Evolutionary conservation across 768 basidiomycete genomes (phyloP).

Genomic region (Mycena capillaripes): DNA sequence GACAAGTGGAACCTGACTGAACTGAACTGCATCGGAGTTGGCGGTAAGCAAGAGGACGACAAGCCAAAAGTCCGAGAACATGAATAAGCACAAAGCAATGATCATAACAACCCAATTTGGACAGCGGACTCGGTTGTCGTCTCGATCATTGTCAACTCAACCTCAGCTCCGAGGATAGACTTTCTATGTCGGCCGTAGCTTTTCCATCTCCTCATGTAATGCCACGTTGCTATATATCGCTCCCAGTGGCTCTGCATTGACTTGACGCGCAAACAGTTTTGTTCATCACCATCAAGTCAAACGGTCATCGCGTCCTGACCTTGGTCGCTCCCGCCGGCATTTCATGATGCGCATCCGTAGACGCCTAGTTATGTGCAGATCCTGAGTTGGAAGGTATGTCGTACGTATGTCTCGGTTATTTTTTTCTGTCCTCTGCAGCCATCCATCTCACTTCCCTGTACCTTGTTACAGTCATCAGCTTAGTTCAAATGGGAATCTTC

Average conservation of each 20-base stretch:
- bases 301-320: neutral
- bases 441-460: too few species aligned
- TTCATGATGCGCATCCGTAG: neutral
- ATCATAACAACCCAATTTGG: neutral
- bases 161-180: too few species aligned
- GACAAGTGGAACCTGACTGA: conserved; percentile 6
- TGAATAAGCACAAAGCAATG: neutral
- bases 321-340: neutral
- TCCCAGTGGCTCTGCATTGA: too few species aligned
- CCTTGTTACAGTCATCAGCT: neutral
- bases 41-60: neutral
- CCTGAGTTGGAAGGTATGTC: neutral
- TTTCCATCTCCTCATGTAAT: too few species aligned
- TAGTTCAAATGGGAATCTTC: neutral
- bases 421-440: too few species aligned
- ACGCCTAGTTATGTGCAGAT: conserved; percentile 16
- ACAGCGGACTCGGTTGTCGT: neutral
- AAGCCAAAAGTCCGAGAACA: neutral
- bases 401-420: neutral
- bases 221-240: too few species aligned
- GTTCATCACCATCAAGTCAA: too few species aligned
- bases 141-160: neutral
- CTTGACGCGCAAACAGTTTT: too few species aligned
- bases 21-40: neutral
- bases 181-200: too few species aligned